phyloP scores from a whole-genome alignment of 2,329 filamentous ascomycete species.

The Rhynchosporium secalis region DNA sequence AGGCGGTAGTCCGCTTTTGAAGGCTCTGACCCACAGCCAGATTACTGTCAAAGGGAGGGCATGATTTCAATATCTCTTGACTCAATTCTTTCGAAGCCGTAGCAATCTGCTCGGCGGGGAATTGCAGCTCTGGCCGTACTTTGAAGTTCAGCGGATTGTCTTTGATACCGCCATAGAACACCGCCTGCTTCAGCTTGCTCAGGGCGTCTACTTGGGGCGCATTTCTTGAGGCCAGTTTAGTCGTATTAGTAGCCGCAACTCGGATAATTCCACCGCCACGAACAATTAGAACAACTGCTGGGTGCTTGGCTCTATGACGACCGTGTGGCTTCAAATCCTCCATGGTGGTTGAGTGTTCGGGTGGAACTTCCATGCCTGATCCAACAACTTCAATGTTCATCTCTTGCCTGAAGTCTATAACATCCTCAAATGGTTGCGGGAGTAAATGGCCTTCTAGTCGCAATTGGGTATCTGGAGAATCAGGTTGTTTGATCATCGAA shows the following conservation, averaged over 20 bases:
- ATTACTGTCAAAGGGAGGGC: slow-evolving; percentile 63
- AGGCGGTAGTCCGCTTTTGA: slow-evolving; percentile 66
- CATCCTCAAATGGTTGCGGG: slow-evolving; percentile 77
- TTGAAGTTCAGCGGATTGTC: slow-evolving; percentile 89
- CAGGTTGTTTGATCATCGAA: slow-evolving; percentile 66
- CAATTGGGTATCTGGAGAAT: slow-evolving; percentile 75
- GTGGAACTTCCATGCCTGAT: slow-evolving; percentile 63
- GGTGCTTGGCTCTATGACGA: slow-evolving; percentile 60
- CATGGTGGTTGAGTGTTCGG: slow-evolving; percentile 38
- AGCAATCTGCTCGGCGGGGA: slow-evolving; percentile 69
- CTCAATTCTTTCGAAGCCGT: slow-evolving; percentile 78
- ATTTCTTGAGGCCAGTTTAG: slow-evolving; percentile 58
- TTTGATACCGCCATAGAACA: slow-evolving; percentile 83
- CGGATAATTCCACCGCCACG: slow-evolving; percentile 63
- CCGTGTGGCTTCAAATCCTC: slow-evolving; percentile 51
- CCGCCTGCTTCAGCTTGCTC: slow-evolving; percentile 88
- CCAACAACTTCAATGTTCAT: slow-evolving; percentile 63
- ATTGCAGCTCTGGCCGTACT: slow-evolving; percentile 64
- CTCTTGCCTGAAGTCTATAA: slow-evolving; percentile 73
- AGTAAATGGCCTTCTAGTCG: slow-evolving; percentile 64
- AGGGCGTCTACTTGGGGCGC: slow-evolving; percentile 73
- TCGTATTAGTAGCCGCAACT: slow-evolving; percentile 57
- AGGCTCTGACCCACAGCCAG: slow-evolving; percentile 81
- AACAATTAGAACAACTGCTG: slow-evolving; percentile 61
- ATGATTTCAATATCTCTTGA: slow-evolving; percentile 76